Percentiles rank a stretch among this genome's conserved stretches.
Conservation (phyloP, 2,329 filamentous ascomycete genomes). For the Trichoderma sp. region DNA sequence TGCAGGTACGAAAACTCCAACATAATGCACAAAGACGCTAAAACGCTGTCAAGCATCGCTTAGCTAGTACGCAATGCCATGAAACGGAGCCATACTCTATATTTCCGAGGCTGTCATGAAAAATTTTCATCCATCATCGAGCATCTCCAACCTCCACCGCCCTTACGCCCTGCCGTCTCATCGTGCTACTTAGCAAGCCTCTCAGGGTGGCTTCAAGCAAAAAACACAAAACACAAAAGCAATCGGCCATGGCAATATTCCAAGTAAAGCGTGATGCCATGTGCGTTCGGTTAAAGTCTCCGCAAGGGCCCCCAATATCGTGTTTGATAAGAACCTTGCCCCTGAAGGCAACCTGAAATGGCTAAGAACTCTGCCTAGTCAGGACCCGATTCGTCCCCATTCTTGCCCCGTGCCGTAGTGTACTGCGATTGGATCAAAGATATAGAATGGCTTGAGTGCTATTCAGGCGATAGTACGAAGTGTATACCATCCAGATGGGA, state of each 20-base stretch:
- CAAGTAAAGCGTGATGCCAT: conserved; percentile 4
- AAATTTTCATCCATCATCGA: not conserved
- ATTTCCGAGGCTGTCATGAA: not conserved
- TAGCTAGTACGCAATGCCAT: conserved; percentile 1
- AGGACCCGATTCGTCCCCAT: not conserved
- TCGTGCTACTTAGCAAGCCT: not conserved
- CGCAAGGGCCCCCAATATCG: conserved; percentile 1
- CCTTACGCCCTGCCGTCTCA: not conserved
- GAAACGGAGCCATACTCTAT: not conserved
- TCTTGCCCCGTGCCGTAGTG: not conserved
- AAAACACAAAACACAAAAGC: not conserved
- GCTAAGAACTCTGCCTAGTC: not conserved
- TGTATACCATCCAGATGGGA: not conserved
- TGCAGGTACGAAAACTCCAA: not conserved
- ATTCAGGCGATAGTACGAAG: not conserved
- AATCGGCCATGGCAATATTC: not conserved
- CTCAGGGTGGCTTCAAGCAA: no score
- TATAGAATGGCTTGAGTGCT: not conserved
- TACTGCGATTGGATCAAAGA: not conserved
- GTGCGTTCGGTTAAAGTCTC: conserved; percentile 10
- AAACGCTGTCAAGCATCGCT: conserved; percentile 14
- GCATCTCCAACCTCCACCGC: not conserved
- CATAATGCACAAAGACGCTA: conserved; percentile 2
- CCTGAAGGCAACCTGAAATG: conserved; percentile 12
- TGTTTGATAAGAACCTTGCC: conserved; percentile 2